Evolutionary conservation across 75 land plant genomes (phyloP).

Genomic region (Pinus tabuliformis): DNA sequence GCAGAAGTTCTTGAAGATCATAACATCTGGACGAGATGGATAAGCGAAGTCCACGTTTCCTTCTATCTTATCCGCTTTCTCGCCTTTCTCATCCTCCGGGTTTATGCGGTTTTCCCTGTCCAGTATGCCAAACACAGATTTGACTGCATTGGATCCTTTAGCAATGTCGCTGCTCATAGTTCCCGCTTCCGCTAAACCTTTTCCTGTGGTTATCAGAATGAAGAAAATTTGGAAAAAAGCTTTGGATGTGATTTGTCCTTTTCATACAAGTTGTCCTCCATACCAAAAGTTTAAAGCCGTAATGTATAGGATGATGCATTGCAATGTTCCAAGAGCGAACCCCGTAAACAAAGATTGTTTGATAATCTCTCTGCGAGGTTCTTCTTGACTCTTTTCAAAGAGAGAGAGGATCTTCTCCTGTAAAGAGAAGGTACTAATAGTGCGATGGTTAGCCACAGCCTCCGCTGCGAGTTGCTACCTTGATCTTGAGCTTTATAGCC

Average conservation of each 20-base stretch:
- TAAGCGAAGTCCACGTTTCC: no score
- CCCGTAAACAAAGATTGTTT: slow-evolving; percentile 68
- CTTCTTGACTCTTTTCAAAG: slow-evolving; percentile 43
- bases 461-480: slow-evolving; percentile 74
- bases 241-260: slow-evolving; percentile 35
- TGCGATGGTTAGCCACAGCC: slow-evolving; percentile 75
- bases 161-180: slow-evolving; percentile 79
- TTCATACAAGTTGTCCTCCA: slow-evolving; percentile 53
- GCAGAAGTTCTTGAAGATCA: no score
- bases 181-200: slow-evolving; percentile 80
- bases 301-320: slow-evolving; percentile 33
- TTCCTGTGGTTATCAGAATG: slow-evolving; percentile 74
- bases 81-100: slow-evolving; percentile 41
- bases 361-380: slow-evolving; percentile 31
- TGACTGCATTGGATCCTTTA: slow-evolving; percentile 59
- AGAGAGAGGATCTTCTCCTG: slow-evolving; percentile 52
- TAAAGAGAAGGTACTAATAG: slow-evolving; percentile 73
- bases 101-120: slow-evolving; percentile 56
- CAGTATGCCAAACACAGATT: slow-evolving; percentile 59
- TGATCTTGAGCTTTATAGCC: slow-evolving; percentile 57
- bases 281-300: slow-evolving; percentile 82
- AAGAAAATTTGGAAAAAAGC: slow-evolving; percentile 66
- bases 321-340: slow-evolving; percentile 48
- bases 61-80: no score
- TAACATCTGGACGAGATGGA: no score